Conservation (phyloP, 202 grass and related monocot genomes). For the Panicum hallii region DNA sequence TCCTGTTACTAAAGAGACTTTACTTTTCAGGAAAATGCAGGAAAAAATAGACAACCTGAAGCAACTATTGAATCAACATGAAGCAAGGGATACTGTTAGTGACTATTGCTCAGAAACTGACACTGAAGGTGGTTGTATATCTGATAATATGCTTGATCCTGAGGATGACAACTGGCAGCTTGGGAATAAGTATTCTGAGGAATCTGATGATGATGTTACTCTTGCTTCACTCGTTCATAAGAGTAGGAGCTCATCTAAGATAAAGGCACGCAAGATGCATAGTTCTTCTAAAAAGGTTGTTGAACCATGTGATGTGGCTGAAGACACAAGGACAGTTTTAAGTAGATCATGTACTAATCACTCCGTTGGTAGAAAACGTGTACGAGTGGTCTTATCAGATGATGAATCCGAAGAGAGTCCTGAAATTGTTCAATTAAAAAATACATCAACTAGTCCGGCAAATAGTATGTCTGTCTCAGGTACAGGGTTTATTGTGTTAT, state of each 20-base stretch:
- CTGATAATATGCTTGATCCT: conserved; percentile 49
- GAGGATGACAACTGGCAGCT: conserved; percentile 31
- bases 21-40: conserved; percentile 67
- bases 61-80: conserved; percentile 49
- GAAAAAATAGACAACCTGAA: conserved; percentile 72
- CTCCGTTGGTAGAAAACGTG: conserved; percentile 71
- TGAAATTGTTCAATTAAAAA: conserved; percentile 59
- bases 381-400: conserved; percentile 84
- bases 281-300: conserved; percentile 42
- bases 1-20: conserved; percentile 25
- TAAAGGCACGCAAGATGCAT: conserved; percentile 50
- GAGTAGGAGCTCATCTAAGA: conserved; percentile 54
- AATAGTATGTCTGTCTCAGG: conserved; percentile 57
- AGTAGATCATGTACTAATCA: conserved; percentile 54
- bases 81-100: conserved; percentile 43
- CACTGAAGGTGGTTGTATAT: conserved; percentile 63
- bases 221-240: conserved; percentile 68
- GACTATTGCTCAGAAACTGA: conserved; percentile 93
- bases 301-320: conserved; percentile 46
- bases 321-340: conserved; percentile 43
- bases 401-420: conserved; percentile 74
- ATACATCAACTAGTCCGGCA: conserved; percentile 43
- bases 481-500: conserved; percentile 45
- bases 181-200: conserved; percentile 54
- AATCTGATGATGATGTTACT: conserved; percentile 62